Conservation (phyloP, 1,284 basidiomycete genomes). For the Stygiomarasmius scandens region DNA sequence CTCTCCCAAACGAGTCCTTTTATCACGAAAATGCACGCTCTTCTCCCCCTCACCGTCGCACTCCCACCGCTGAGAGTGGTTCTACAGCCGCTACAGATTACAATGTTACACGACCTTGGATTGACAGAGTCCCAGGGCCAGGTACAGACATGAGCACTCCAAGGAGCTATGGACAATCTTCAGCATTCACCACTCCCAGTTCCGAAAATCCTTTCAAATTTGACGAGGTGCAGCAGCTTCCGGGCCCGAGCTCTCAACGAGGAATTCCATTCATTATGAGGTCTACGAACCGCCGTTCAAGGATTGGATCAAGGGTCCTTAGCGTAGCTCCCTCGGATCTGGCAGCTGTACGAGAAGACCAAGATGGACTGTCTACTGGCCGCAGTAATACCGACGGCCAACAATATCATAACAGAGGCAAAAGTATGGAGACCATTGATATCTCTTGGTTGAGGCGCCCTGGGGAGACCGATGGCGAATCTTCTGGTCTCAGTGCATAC, state of each 20-base stretch:
- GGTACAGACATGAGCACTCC: neutral
- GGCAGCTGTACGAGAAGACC: conserved; percentile 4
- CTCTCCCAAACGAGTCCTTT: neutral
- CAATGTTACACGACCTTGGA: neutral
- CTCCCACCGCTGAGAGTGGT: neutral
- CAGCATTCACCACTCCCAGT: conserved; percentile 3
- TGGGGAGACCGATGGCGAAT: neutral
- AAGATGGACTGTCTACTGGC: conserved; percentile 1
- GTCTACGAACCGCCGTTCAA: neutral
- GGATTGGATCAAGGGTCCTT: neutral
- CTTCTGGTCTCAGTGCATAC: neutral
- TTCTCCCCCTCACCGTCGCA: neutral
- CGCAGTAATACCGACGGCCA: neutral
- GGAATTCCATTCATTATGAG: neutral
- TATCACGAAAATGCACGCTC: neutral
- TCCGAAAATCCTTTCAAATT: conserved; percentile 15
- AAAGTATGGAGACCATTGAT: conserved; percentile 15
- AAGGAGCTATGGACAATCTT: conserved; percentile 1
- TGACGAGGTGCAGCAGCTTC: neutral
- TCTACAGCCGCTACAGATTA: neutral
- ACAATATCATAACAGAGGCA: neutral
- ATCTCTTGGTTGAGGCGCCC: conserved; percentile 11
- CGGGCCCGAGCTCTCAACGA: neutral
- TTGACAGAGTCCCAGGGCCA: neutral
- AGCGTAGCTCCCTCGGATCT: neutral